Conservation (phyloP, 2,329 filamentous ascomycete species). For the Incumbomyces delicatus region DNA sequence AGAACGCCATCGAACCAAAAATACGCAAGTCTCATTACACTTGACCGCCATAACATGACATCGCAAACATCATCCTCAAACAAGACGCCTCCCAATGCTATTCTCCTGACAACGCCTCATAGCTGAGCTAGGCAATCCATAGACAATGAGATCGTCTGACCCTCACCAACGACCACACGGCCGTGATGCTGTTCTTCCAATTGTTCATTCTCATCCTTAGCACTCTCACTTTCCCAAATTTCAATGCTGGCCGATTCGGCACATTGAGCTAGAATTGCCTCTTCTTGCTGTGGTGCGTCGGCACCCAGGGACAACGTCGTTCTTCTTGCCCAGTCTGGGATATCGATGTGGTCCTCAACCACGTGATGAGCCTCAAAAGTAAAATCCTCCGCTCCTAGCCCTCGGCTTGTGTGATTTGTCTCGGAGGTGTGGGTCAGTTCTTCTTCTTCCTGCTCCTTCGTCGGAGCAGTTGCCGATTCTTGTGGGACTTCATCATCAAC, state of each 20-base stretch:
- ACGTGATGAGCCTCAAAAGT: constrained; percentile 9
- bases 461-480: constrained; percentile 14
- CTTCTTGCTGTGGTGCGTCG: constrained; percentile 4
- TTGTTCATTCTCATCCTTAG: constrained; percentile 42
- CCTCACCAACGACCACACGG: constrained; percentile 9
- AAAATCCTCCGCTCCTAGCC: constrained; percentile 9
- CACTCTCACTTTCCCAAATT: constrained; percentile 61
- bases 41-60: too few species aligned
- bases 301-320: constrained; percentile 5
- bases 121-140: constrained; percentile 14
- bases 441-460: constrained; percentile 27
- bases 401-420: background rate
- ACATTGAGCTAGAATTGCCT: constrained; percentile 37
- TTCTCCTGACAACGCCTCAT: constrained; percentile 1
- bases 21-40: too few species aligned
- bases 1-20: too few species aligned
- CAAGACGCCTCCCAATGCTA: background rate
- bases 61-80: background rate
- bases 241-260: constrained; percentile 41
- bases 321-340: constrained; percentile 4
- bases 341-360: constrained; percentile 1
- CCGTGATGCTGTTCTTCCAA: constrained; percentile 5
- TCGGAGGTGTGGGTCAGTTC: background rate
- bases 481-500: constrained; percentile 49
- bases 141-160: constrained; percentile 11